Conservation (phyloP, 208 protist species). For the Herpetomonas tarakana region DNA sequence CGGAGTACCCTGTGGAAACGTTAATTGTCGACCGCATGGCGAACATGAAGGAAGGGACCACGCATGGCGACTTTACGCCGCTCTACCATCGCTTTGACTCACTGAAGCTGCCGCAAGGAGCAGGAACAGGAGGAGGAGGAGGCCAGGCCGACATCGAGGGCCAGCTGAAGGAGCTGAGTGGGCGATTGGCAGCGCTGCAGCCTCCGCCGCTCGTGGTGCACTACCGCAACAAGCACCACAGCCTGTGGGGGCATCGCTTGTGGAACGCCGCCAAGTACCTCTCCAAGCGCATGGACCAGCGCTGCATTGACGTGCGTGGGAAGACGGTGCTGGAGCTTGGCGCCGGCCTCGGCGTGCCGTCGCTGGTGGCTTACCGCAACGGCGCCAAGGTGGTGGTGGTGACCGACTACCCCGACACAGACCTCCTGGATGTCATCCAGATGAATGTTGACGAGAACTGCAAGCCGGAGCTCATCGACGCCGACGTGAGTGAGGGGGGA, state of each 20-base stretch:
- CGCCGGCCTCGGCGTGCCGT: conserved; percentile 80
- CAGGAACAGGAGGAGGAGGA: conserved; percentile 11
- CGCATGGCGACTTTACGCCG: conserved; percentile 27
- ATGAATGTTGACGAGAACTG: conserved; percentile 76
- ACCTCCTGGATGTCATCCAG: conserved; percentile 75
- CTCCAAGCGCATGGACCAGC: conserved; percentile 81
- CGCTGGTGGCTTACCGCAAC: conserved; percentile 64
- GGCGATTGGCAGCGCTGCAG: conserved; percentile 14
- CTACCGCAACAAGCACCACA: conserved; percentile 82
- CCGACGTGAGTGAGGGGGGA: conserved; percentile 31
- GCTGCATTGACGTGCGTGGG: conserved; percentile 58
- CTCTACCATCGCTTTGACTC: conserved; percentile 8
- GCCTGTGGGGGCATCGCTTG: conserved; percentile 82
- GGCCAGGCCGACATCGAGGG: conserved; percentile 2
- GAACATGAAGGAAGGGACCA: conserved; percentile 23
- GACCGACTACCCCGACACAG: conserved; percentile 80
- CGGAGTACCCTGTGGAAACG: conserved; percentile 36
- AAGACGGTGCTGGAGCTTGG: conserved; percentile 84
- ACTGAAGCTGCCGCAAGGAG: background rate
- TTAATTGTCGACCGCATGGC: conserved; percentile 23
- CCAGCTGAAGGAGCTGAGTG: conserved; percentile 1
- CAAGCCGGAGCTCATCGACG: conserved; percentile 27
- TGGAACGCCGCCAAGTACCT: conserved; percentile 91
- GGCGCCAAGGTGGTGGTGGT: conserved; percentile 67
- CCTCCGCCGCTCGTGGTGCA: conserved; percentile 43